Conservation (phyloP, 2,329 filamentous ascomycete species). For the Calonectria pseudoturangicola region DNA sequence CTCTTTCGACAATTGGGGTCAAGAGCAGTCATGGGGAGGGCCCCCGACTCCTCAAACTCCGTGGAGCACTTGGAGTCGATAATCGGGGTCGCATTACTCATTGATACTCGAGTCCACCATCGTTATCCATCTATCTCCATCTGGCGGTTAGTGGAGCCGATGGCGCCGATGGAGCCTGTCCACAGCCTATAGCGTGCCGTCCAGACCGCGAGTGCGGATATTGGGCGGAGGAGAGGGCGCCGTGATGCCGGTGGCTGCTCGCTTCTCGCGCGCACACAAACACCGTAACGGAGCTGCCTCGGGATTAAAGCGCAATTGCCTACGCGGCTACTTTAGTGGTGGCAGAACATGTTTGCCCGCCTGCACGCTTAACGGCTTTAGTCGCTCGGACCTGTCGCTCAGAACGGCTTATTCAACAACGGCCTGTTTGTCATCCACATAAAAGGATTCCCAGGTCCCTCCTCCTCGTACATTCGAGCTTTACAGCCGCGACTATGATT, state of each 20-base stretch:
- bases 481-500: background rate
- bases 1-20: background rate
- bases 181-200: slow-evolving; percentile 10
- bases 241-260: slow-evolving; percentile 13
- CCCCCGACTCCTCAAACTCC: slow-evolving; percentile 31
- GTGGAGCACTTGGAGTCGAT: slow-evolving; percentile 25
- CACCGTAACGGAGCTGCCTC: slow-evolving; percentile 33
- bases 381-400: slow-evolving; percentile 17
- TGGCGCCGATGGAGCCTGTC: slow-evolving; percentile 9
- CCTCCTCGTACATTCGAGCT: slow-evolving; percentile 13
- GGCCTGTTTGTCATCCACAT: background rate
- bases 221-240: slow-evolving; percentile 27
- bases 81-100: slow-evolving; percentile 36
- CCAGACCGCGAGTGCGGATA: slow-evolving; percentile 23
- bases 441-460: background rate
- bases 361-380: background rate
- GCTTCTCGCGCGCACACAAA: slow-evolving; percentile 23
- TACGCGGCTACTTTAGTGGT: background rate
- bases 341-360: background rate
- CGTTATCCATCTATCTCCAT: slow-evolving; percentile 15
- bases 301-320: slow-evolving; percentile 21
- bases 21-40: background rate
- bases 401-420: slow-evolving; percentile 25
- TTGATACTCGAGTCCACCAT: slow-evolving; percentile 8
- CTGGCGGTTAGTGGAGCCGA: slow-evolving; percentile 11